Percentiles rank a stretch among this genome's conserved stretches.
These are phyloP conservation scores for Sugiyamaella qingdaonensis DNA, from an alignment of 805 yeast genomes.

Conservation along the genomic window DNA sequence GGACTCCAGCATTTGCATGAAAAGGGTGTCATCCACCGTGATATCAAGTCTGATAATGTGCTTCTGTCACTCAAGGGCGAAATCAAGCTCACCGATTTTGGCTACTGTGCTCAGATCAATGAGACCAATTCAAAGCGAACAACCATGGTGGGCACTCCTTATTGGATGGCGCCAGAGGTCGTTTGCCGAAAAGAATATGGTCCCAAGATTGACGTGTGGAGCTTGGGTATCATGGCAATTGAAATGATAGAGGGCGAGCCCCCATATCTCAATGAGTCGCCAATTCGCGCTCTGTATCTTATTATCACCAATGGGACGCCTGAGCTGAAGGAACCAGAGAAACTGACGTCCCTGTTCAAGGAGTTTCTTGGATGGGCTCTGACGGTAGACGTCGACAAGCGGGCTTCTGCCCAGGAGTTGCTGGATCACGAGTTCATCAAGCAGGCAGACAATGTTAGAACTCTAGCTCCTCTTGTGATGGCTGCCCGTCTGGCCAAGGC, in stretches of 20 bases:
- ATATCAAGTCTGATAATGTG: conserved; percentile 94
- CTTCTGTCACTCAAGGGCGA: conserved; percentile 74
- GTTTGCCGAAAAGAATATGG: conserved; percentile 93
- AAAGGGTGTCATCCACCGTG: conserved; percentile 92
- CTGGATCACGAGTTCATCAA: conserved; percentile 61
- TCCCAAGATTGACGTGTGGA: conserved; percentile 83
- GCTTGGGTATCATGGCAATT: conserved; percentile 78
- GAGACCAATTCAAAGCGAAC: conserved; percentile 70
- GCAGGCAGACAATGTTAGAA: conserved; percentile 28
- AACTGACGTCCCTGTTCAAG: conserved; percentile 69
- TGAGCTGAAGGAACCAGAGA: conserved; percentile 63
- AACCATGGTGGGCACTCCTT: conserved; percentile 97
- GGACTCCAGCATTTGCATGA: conserved; percentile 90
- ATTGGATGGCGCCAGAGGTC: conserved; percentile 99
- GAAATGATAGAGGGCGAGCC: conserved; percentile 88
- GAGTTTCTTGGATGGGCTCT: conserved; percentile 85
- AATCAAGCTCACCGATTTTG: conserved; percentile 93
- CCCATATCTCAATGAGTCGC: conserved; percentile 76
- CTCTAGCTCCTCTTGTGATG: conserved; percentile 35
- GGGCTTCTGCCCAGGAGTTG: conserved; percentile 88
- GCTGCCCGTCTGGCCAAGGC: conserved; percentile 28
- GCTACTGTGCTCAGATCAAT: conserved; percentile 75
- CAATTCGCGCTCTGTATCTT: conserved; percentile 67
- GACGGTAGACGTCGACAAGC: conserved; percentile 87
- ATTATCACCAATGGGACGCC: conserved; percentile 83